Evolutionary conservation across 2,329 filamentous ascomycete genomes (phyloP), one percentile per base, ranked within the genome.

Genomic region (Cladosporium sp.): DNA sequence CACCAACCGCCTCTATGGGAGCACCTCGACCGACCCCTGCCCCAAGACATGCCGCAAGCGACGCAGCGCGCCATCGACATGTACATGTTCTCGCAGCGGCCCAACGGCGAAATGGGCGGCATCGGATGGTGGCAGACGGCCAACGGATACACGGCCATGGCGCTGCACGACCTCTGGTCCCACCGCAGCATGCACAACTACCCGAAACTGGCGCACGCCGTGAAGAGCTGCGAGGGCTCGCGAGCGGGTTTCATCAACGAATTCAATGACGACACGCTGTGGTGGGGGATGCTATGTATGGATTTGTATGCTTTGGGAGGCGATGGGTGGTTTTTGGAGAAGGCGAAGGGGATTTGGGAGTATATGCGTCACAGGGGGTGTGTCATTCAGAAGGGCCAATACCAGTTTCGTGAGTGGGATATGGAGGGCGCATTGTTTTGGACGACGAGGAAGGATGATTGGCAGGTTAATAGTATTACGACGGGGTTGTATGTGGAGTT

Each of bases 61-160:
- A 59, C 61, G 6, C 60, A 62, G 45, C 47, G 47, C 9, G 56
- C 56, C 9, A 62, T 63, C 29, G 54, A 62, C 44, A 54, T 57
- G 18, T 59, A 54, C 47, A 49, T 63, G 30, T 43, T 54, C 8
- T 61, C 60, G 2, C 43, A 52, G 12, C 42, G 56, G 20, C 52
- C 53, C 7, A 55, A 56, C 20, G 62, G 62, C 39, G 54, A 55
- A 24, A 60, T 63, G 27, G 52, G 53, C 39, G 61, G 61, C 36
- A 62, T 64, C 18, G 61, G 61, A 9, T 64, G 61, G 54, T 64
- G 62, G 62, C 61, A 63, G 45, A 55, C 53, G 8, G 62, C 61
- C 20, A 64, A 64, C 36, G 62, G 54, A n/a, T 64, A 62, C 50
- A 62, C 61, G 4, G 61, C 60, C n/a, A 60, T 62, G 20, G 59